phyloP scores from a whole-genome alignment of 768 basidiomycete genomes.

The Termitomyces sp. region DNA sequence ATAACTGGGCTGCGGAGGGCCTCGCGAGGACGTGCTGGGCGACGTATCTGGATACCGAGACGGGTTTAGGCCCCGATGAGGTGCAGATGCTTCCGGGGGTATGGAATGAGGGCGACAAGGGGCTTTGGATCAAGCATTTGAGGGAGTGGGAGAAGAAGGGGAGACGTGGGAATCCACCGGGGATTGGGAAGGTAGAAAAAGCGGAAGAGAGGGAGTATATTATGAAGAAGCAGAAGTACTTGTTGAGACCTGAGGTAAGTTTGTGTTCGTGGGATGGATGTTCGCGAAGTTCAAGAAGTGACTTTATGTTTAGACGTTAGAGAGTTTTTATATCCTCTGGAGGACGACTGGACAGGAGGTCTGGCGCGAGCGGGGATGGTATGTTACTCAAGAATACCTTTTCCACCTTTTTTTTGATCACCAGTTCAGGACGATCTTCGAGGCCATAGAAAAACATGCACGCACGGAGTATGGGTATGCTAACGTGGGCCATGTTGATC shows the following conservation, averaged over 20 bases:
- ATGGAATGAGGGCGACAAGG: constrained; percentile 13
- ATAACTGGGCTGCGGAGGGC: constrained; percentile 57
- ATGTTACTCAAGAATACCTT: constrained; percentile 7
- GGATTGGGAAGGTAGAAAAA: constrained; percentile 20
- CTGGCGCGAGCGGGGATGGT: constrained; percentile 52
- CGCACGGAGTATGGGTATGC: constrained; percentile 42
- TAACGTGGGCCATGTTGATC: constrained; percentile 32
- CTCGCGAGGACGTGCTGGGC: constrained; percentile 58
- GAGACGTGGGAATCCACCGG: constrained; percentile 28
- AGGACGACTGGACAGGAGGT: constrained; percentile 39
- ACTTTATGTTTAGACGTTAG: constrained; percentile 32
- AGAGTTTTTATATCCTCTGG: constrained; percentile 51
- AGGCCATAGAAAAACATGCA: constrained; percentile 42
- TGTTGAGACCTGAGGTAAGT: constrained; percentile 47
- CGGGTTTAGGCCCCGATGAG: constrained; percentile 60
- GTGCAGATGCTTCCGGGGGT: constrained; percentile 25
- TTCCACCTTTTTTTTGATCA: not conserved
- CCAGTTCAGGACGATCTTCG: constrained; percentile 29
- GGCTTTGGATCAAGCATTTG: constrained; percentile 34
- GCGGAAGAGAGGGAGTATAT: constrained; percentile 33
- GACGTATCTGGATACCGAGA: constrained; percentile 56
- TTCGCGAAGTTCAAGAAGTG: not conserved
- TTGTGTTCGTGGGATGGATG: not conserved
- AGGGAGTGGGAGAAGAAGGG: constrained; percentile 37
- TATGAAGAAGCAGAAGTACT: constrained; percentile 24